Evolutionary conservation across 2,329 filamentous ascomycete genomes (phyloP).

Genomic region (Neocatenulostroma microsporum): DNA sequence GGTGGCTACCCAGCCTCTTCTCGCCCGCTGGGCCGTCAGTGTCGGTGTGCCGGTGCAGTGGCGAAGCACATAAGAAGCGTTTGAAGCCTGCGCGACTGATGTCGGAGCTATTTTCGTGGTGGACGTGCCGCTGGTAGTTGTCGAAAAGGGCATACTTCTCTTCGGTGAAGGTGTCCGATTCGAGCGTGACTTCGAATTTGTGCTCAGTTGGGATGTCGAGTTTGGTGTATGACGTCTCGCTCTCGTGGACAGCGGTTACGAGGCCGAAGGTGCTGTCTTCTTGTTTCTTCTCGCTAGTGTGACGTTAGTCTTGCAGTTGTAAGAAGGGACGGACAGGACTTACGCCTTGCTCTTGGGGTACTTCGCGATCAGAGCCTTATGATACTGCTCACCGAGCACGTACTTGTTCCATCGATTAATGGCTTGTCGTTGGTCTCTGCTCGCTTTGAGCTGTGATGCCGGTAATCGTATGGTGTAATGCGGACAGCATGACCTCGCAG

Average conservation of each 20-base stretch:
- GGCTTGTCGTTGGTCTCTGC: conserved; percentile 65
- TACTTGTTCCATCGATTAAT: conserved; percentile 69
- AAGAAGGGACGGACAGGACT: background rate
- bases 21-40: conserved; percentile 45
- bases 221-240: conserved; percentile 50
- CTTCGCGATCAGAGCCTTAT: conserved; percentile 54
- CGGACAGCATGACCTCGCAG: conserved; percentile 75
- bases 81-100: conserved; percentile 57
- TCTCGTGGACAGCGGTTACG: conserved; percentile 59
- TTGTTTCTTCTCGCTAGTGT: conserved; percentile 48
- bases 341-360: conserved; percentile 62
- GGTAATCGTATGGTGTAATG: conserved; percentile 76
- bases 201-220: conserved; percentile 52
- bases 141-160: conserved; percentile 67
- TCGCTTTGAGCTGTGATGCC: conserved; percentile 55
- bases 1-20: conserved; percentile 60
- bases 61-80: conserved; percentile 66
- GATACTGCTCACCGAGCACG: conserved; percentile 61
- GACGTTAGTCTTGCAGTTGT: background rate
- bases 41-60: conserved; percentile 45
- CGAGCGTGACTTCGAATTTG: conserved; percentile 60
- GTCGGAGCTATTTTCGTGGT: conserved; percentile 55
- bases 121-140: conserved; percentile 68
- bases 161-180: conserved; percentile 61
- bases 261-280: conserved; percentile 63